phyloP scores from a whole-genome alignment of 257 asterid species.

The Nemophila menziesii region DNA sequence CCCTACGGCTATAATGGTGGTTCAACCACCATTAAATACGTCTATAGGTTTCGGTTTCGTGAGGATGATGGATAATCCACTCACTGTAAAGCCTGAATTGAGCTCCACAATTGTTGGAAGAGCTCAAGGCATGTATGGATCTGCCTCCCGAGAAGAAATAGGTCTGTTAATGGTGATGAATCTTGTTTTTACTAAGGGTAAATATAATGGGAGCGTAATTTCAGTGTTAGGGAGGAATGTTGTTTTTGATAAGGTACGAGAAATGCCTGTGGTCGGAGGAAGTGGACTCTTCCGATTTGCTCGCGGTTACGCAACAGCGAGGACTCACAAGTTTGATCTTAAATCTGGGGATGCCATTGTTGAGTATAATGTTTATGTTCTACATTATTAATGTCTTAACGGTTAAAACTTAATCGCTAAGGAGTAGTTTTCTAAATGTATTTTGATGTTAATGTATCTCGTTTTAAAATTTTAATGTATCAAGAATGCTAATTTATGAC shows the following conservation, averaged over 20 bases:
- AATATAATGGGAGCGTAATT: constrained; percentile 31
- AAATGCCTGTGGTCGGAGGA: constrained; percentile 14
- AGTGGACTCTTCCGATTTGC: constrained; percentile 15
- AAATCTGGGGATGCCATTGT: constrained; percentile 6
- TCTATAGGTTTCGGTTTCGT: constrained; percentile 20
- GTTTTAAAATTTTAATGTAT: too few species aligned
- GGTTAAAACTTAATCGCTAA: too few species aligned
- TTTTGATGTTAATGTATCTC: too few species aligned
- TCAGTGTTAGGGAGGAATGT: constrained; percentile 5
- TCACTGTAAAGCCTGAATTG: constrained; percentile 33
- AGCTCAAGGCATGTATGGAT: constrained; percentile 47
- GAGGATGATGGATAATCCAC: constrained; percentile 44
- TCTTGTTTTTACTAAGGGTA: constrained; percentile 27
- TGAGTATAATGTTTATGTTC: too few species aligned
- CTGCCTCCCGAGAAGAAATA: constrained; percentile 24
- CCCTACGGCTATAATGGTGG: constrained; percentile 22
- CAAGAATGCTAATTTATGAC: neutral
- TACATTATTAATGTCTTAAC: constrained; percentile 6
- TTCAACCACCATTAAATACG: constrained; percentile 10
- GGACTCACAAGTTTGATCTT: constrained; percentile 1
- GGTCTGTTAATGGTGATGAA: constrained; percentile 42
- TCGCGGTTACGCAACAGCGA: constrained; percentile 10
- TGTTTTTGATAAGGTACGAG: neutral
- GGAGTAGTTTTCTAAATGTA: too few species aligned
- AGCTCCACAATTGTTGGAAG: constrained; percentile 34